These are phyloP conservation scores for Halenospora varia DNA, from an alignment of 495 filamentous ascomycete species.

Conservation along the genomic window DNA sequence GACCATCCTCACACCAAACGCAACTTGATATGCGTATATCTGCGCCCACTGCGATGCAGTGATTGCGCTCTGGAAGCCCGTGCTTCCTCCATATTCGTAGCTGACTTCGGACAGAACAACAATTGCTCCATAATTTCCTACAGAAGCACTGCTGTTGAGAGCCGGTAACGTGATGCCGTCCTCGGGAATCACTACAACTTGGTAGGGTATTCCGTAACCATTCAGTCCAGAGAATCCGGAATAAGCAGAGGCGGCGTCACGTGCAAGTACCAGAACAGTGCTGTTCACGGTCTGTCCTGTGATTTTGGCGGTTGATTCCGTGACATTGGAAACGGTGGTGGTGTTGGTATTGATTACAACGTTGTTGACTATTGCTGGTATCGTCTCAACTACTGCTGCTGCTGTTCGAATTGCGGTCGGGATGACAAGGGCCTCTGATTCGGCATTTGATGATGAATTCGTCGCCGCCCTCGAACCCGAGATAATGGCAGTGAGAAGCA, in stretches of 20 bases:
- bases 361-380: background rate
- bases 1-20: constrained; percentile 58
- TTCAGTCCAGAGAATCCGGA: constrained; percentile 48
- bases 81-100: constrained; percentile 43
- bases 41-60: constrained; percentile 52
- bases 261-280: constrained; percentile 56
- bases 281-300: constrained; percentile 14
- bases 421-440: background rate
- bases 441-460: too few species aligned
- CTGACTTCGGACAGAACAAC: constrained; percentile 50
- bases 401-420: background rate
- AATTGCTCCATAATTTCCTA: constrained; percentile 55
- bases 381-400: background rate
- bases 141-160: constrained; percentile 37
- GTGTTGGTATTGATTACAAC: background rate
- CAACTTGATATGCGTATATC: constrained; percentile 53
- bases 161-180: constrained; percentile 44
- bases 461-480: background rate
- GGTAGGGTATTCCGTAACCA: constrained; percentile 58
- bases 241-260: constrained; percentile 39
- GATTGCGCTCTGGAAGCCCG: constrained; percentile 49
- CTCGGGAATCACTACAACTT: constrained; percentile 49
- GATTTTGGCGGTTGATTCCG: background rate
- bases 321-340: background rate
- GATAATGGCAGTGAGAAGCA: background rate